Base-by-base conservation (phyloP, 1,284 basidiomycete species). In the Coniferiporia sulphurascens region DNA sequence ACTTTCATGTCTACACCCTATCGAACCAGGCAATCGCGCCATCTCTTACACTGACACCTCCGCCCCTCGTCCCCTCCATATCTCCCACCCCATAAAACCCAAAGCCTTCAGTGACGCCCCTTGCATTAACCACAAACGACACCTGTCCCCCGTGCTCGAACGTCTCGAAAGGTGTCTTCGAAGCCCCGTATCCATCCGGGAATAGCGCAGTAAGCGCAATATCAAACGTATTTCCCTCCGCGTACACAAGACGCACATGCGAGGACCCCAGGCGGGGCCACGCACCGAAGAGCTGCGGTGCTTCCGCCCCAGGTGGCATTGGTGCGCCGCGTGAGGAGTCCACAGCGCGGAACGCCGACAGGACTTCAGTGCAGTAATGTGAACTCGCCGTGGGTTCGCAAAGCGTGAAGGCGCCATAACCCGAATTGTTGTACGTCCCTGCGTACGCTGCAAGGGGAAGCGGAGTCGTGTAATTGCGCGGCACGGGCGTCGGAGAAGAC, bases 131-230 rank as follows among this genome's bases (percentile, higher is more conserved):
- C 8, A 65, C 56, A 35, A 67, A 69, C 48, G 63, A 63, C 13
- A 54, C 62, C 13, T 45, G 45, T 9, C 58, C 58, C 3, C 38
- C 19, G 27, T 55, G 17, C 48, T 48, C 45, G 19, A 22, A 48
- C 36, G 45, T 50, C 54, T 61, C 64, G 51, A 70, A 70, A 17
- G 69, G 61, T 9, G 60, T 67, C 48, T 55, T 59, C 52, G 69
- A 62, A 45, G 57, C 58, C 6, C 70, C 68, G 53, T 66, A 71
- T 4, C 69, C 69, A 9, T 64, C 41, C 6, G 66, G 66, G 59
- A 67, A 70, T 8, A 71, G 49, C 15, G 55, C 55, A 17, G 64
- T 62, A 9, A 62, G 50, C 9, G 52, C 27, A 9, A 67, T 44
- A 8, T 48, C 32, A 53, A 68, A 69, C 27, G 45, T 54, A 43